These are phyloP conservation scores for Cyberlindnera maclurae DNA, from an alignment of 805 yeast species.

Conservation along the genomic window DNA sequence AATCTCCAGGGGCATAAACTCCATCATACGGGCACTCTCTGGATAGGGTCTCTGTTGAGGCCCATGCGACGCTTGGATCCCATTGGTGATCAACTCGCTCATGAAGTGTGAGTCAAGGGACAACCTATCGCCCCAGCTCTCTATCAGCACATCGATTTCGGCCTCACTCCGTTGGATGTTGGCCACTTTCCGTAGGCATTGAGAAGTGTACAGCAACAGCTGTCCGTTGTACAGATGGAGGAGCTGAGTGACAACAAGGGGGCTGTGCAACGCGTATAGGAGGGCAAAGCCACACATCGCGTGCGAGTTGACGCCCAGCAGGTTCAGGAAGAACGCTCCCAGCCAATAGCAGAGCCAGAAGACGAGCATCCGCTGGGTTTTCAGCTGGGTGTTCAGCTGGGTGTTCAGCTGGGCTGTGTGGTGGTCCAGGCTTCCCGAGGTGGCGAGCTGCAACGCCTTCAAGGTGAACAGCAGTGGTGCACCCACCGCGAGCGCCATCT, in stretches of 20 bases:
- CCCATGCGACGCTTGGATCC: not conserved
- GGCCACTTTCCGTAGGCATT: not conserved
- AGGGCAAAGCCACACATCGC: slow-evolving; percentile 10
- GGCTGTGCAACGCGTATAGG: slow-evolving; percentile 7
- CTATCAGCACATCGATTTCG: slow-evolving; percentile 6
- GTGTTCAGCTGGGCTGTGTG: not conserved
- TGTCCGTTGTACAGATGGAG: slow-evolving; percentile 8
- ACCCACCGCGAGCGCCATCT: slow-evolving; percentile 7
- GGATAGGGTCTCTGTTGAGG: too few species aligned
- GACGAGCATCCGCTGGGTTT: slow-evolving; percentile 4
- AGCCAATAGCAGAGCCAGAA: slow-evolving; percentile 22
- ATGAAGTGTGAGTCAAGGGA: slow-evolving; percentile 7
- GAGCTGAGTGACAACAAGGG: slow-evolving; percentile 1
- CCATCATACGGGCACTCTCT: not conserved
- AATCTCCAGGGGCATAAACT: not conserved
- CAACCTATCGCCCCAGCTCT: slow-evolving; percentile 1
- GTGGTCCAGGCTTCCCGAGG: too few species aligned
- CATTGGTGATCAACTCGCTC: not conserved
- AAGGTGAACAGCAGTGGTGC: slow-evolving; percentile 15
- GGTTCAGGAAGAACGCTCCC: slow-evolving; percentile 5
- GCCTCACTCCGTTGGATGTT: not conserved
- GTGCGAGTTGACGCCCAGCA: slow-evolving; percentile 14
- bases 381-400: not conserved
- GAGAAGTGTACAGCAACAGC: slow-evolving; percentile 4
- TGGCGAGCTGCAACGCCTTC: too few species aligned